Conservation (phyloP, 768 basidiomycete genomes). For the Suillus placidus region DNA sequence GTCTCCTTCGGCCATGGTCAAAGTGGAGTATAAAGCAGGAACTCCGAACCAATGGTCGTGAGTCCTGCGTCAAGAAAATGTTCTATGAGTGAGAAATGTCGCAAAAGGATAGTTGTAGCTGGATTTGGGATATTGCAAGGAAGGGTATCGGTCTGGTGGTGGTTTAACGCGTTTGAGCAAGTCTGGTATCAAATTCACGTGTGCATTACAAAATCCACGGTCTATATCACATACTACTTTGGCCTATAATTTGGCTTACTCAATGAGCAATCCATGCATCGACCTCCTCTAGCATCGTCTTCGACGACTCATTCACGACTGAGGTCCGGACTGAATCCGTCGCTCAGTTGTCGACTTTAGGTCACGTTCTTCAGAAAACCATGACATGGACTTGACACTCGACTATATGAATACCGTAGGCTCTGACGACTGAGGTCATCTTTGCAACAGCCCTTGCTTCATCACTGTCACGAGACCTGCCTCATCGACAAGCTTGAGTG, state of each 20-base stretch:
- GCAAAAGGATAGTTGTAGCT: conserved; percentile 14
- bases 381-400: conserved; percentile 88
- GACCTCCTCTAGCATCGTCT: conserved; percentile 60
- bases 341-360: neutral
- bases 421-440: conserved; percentile 67
- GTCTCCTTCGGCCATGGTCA: conserved; percentile 75
- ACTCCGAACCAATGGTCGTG: conserved; percentile 15
- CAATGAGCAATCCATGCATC: conserved; percentile 42
- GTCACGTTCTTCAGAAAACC: conserved; percentile 88
- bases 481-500: neutral
- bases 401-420: conserved; percentile 90
- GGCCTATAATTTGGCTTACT: neutral
- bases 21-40: conserved; percentile 18
- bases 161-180: conserved; percentile 12
- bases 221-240: neutral
- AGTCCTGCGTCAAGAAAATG: conserved; percentile 13
- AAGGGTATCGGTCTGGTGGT: conserved; percentile 11
- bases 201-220: neutral
- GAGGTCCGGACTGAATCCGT: conserved; percentile 46
- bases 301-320: conserved; percentile 92
- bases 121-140: conserved; percentile 10
- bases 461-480: conserved; percentile 58
- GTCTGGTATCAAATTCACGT: conserved; percentile 15
- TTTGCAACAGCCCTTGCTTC: conserved; percentile 87
- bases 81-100: conserved; percentile 8